Base-by-base conservation (phyloP, 129 eudicot genomes). In the Helianthus annuus region DNA sequence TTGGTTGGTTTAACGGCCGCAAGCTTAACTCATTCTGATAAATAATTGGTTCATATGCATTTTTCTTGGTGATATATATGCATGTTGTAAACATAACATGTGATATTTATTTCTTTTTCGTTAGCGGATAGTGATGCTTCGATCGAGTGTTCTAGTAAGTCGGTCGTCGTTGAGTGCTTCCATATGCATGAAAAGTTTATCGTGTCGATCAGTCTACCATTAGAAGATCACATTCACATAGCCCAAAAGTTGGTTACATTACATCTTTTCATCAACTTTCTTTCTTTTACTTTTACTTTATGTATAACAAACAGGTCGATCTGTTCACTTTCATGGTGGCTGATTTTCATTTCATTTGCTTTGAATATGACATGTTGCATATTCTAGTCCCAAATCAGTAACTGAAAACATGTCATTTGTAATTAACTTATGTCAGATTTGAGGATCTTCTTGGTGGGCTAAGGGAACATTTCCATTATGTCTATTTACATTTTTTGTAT, bases 261-360 rank as follows among this genome's bases (percentile, higher is more conserved):
- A 15, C 59, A 17, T 59, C 75, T 69, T 69, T 76, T 69, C 64
- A 57, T 16, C 63, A 76, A 45, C 76, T 69, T 77, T 69, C 56
- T 77, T 69, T 77, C 76, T 69, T 77, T 77, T 77, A 7, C 69
- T 62, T 77, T 77, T 69, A 22, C 76, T 59, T 72, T 69, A 39
- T 46, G 24, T 69, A 27, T 60, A 51, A 53, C 79, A 6, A 51
- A 53, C 79, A 6, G 12, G 36, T 65, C 72, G 12, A 58, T 77
- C 72, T 48, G 49, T 69, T 22, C 70, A 76, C 81, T 69, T 69
- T 60, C 54, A 69, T 59, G 57, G 40, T 77, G 81, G 48, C 81
- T 44, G 19, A 69, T 60, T 61, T 61, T 48, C 76, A 77, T 60
- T 69, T 29, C 76, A 77, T 60, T 69, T 29, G 70, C 76, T 15